A percentile compares a stretch with the other conserved stretches of the same genome.
phyloP scores from a whole-genome alignment of 345 rosid genomes.

The Sonneratia alba region DNA sequence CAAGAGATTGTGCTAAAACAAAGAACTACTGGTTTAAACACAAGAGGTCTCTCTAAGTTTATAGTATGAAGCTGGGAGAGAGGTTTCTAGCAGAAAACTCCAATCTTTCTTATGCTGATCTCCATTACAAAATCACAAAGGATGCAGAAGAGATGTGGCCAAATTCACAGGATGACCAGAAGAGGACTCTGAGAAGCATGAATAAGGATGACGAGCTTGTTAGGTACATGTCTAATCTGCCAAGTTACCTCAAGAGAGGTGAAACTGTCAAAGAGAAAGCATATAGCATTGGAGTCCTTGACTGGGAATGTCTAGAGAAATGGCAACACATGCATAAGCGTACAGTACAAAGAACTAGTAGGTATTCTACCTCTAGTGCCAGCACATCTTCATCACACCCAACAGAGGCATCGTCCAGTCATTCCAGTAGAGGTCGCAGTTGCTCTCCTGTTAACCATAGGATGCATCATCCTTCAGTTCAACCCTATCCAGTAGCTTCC shows the following conservation, averaged over 20 bases:
- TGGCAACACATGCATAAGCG: constrained; percentile 61
- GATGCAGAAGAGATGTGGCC: constrained; percentile 30
- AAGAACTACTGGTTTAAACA: constrained; percentile 21
- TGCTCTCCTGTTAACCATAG: constrained; percentile 29
- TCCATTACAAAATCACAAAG: constrained; percentile 34
- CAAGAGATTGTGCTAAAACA: constrained; percentile 21
- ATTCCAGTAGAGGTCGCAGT: constrained; percentile 37
- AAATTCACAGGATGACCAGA: constrained; percentile 18
- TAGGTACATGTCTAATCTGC: constrained; percentile 80
- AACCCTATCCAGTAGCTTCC: constrained; percentile 38
- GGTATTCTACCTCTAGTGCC: constrained; percentile 38
- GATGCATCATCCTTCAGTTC: constrained; percentile 31
- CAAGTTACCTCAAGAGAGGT: constrained; percentile 67
- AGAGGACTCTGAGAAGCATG: constrained; percentile 20
- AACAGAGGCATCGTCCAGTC: constrained; percentile 39
- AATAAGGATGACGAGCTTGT: constrained; percentile 63
- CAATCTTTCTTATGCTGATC: constrained; percentile 33
- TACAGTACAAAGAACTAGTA: constrained; percentile 22
- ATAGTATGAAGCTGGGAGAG: constrained; percentile 23
- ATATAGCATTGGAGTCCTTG: constrained; percentile 84
- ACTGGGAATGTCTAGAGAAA: constrained; percentile 78
- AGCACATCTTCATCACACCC: constrained; percentile 30
- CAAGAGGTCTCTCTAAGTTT: constrained; percentile 17
- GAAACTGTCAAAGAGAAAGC: constrained; percentile 44
- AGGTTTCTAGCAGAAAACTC: constrained; percentile 34